phyloP scores from a whole-genome alignment of 192 early-diverging fungal genomes.

The Geranomyces michiganensis region DNA sequence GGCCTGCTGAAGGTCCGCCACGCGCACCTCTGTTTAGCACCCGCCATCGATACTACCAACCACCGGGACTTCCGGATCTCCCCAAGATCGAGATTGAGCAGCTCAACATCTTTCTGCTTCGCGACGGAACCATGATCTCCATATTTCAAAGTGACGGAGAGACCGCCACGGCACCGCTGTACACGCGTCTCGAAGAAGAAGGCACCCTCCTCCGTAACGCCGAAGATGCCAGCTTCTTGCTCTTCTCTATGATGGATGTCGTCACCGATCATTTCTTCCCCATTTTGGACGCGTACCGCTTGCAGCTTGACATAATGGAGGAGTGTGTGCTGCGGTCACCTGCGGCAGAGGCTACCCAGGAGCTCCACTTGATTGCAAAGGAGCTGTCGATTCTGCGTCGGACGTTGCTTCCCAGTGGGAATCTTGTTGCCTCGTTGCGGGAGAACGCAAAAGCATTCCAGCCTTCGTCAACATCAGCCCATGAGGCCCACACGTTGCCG shows the following conservation, averaged over 20 bases:
- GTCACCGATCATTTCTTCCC: slow-evolving; percentile 43
- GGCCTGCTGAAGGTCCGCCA: neutral
- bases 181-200: slow-evolving; percentile 19
- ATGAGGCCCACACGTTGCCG: neutral
- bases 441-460: slow-evolving; percentile 10
- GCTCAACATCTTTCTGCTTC: slow-evolving; percentile 34
- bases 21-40: slow-evolving; percentile 21
- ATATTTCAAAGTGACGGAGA: slow-evolving; percentile 40
- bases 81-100: slow-evolving; percentile 33
- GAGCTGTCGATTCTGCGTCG: slow-evolving; percentile 33
- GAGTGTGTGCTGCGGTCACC: slow-evolving; percentile 28
- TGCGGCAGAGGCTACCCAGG: slow-evolving; percentile 31
- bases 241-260: slow-evolving; percentile 39
- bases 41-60: slow-evolving; percentile 7
- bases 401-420: slow-evolving; percentile 24
- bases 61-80: neutral
- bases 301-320: slow-evolving; percentile 28
- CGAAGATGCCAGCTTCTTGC: slow-evolving; percentile 38
- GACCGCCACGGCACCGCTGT: slow-evolving; percentile 20
- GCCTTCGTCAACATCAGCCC: neutral
- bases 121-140: slow-evolving; percentile 34
- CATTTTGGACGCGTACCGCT: slow-evolving; percentile 30
- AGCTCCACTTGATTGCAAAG: slow-evolving; percentile 42
- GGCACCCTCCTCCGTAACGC: slow-evolving; percentile 31
- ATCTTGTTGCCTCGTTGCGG: slow-evolving; percentile 26